Evolutionary conservation across 768 basidiomycete species (phyloP), one percentile per base, ranked within the genome.

Genomic region (Mycena sanguinolenta): DNA sequence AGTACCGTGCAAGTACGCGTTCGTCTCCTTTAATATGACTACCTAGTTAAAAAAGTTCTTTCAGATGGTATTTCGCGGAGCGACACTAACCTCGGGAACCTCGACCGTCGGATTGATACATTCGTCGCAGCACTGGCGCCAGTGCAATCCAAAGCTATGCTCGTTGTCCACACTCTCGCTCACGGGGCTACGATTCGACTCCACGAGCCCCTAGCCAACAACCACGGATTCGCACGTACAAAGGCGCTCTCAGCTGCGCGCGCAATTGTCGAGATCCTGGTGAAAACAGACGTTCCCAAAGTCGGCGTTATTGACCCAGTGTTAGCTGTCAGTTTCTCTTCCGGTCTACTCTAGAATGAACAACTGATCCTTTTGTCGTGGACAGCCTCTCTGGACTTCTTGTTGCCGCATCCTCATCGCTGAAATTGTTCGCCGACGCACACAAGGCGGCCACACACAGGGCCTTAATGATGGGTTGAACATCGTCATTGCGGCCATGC

Each of bases 161-260:
- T 77, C 9, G 65, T 78, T 21, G 72, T 76, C 4, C 78, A 79
- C 59, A 76, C 72, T n/a, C 66, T 81, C 38, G 73, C 75, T 46
- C 74, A 70, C 10, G 69, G 73, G 4, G 78, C 80, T 30, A 73
- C 71, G 7, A 78, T 79, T 38, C 77, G 77, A 59, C 71, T 81
- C 9, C 75, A 79, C 53, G 71, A 69, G 30, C 61, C 71, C 42
- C 74, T 75, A 54, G 63, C 58, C 53, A 69, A 71, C 19, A 53
- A 70, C 14, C 67, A 75, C 39, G 8, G 30, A 9, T 59, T 39
- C 28, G 66, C 71, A 13, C 59, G 67, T 21, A 50, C 17, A 3
- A 66, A 70, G 25, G 42, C 44, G 0, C 65, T 72, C 32, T 17
- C 44, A 1, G 70, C 70, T 12, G 73, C 73, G 21, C 39, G 70